Conservation (phyloP, 169 alveolate genomes). For the Perkinsus marinus region DNA sequence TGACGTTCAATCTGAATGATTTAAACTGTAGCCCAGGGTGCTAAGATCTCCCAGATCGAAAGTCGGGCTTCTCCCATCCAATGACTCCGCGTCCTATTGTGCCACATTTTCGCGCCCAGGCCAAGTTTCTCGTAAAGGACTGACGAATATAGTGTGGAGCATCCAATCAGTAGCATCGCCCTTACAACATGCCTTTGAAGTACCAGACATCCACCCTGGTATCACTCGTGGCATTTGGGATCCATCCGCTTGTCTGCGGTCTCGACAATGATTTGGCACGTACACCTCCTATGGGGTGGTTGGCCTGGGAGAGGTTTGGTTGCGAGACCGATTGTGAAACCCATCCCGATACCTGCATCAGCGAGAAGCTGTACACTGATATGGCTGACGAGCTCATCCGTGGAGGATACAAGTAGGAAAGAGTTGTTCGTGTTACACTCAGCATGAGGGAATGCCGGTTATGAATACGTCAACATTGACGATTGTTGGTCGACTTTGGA, state of each 20-base stretch:
- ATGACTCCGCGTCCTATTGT: no score
- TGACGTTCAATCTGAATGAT: no score
- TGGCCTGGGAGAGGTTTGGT: slow-evolving; percentile 13
- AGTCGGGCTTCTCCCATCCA: no score
- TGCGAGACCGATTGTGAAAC: slow-evolving; percentile 9
- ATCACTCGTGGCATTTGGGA: no score
- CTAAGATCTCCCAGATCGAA: no score
- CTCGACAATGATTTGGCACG: not conserved
- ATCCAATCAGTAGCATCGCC: no score
- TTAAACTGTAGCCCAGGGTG: no score
- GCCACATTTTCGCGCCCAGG: no score
- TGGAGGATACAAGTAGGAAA: slow-evolving; percentile 19
- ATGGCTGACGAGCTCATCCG: slow-evolving; percentile 33
- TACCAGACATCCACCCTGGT: no score
- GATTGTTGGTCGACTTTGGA: slow-evolving; percentile 50
- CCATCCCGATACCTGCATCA: slow-evolving; percentile 29
- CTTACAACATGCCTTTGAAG: no score
- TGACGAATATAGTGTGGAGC: no score
- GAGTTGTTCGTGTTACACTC: not conserved
- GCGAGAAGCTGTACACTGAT: slow-evolving; percentile 27
- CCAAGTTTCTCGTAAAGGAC: no score
- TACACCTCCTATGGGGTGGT: slow-evolving; percentile 9
- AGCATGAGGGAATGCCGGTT: slow-evolving; percentile 28
- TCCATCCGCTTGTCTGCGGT: not conserved
- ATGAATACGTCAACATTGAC: slow-evolving; percentile 52